These are phyloP conservation scores for Venturiaceae sp. DNA, from an alignment of 2,329 filamentous ascomycete genomes.

Conservation along the genomic window DNA sequence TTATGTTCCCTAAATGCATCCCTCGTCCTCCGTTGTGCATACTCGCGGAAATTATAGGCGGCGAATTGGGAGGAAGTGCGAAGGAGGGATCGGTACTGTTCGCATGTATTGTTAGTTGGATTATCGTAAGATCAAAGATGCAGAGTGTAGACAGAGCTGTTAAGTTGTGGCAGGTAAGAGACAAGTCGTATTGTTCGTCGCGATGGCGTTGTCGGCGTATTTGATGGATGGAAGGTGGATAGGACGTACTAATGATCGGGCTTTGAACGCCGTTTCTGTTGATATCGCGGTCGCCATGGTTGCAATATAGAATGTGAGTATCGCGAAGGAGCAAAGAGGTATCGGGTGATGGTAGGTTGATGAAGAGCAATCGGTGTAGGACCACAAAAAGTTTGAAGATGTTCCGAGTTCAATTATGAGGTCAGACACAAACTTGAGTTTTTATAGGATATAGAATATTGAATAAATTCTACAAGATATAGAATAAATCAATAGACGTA, in stretches of 20 bases:
- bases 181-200: background rate
- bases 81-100: constrained; percentile 82
- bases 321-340: too few species aligned
- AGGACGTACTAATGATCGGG: constrained; percentile 7
- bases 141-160: background rate
- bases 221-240: background rate
- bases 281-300: constrained; percentile 2
- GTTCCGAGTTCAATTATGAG: background rate
- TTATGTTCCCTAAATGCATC: constrained; percentile 84
- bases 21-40: constrained; percentile 79
- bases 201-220: background rate
- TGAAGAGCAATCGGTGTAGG: background rate
- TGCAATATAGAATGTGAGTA: background rate
- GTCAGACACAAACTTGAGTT: background rate
- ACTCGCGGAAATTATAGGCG: constrained; percentile 96
- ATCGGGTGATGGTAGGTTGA: background rate
- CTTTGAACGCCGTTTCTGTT: constrained; percentile 3
- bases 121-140: background rate
- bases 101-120: too few species aligned
- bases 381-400: background rate
- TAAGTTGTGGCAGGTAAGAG: background rate
- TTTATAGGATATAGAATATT: too few species aligned
- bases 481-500: too few species aligned
- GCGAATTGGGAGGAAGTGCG: constrained; percentile 81
- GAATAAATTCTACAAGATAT: too few species aligned